These are phyloP conservation scores for Scheffersomyces lignosus DNA, from an alignment of 805 yeast species.

Conservation along the genomic window DNA sequence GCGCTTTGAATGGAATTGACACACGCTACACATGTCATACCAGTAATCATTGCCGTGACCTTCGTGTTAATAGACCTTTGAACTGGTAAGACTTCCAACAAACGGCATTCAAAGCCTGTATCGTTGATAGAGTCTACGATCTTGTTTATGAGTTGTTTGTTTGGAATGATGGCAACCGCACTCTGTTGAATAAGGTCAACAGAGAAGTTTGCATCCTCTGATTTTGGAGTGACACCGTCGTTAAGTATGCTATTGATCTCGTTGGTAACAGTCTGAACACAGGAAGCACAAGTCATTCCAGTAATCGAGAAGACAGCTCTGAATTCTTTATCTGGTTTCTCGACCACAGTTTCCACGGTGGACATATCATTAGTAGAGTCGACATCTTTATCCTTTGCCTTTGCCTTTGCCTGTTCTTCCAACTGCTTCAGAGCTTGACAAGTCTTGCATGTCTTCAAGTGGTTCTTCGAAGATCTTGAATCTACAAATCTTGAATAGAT, in stretches of 20 bases:
- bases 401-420: slow-evolving; percentile 10
- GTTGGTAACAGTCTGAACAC: slow-evolving; percentile 30
- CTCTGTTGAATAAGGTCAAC: slow-evolving; percentile 54
- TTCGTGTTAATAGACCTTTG: slow-evolving; percentile 47
- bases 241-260: slow-evolving; percentile 26
- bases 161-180: slow-evolving; percentile 53
- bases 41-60: slow-evolving; percentile 64
- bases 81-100: slow-evolving; percentile 62
- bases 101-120: slow-evolving; percentile 44
- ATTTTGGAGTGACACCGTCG: slow-evolving; percentile 2
- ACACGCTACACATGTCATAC: slow-evolving; percentile 76
- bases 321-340: slow-evolving; percentile 24
- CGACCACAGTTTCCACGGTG: slow-evolving; percentile 28
- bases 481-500: slow-evolving; percentile 16
- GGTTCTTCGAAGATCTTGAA: slow-evolving; percentile 24
- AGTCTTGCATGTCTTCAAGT: slow-evolving; percentile 40
- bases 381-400: slow-evolving; percentile 11
- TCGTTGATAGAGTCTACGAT: slow-evolving; percentile 28
- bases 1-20: slow-evolving; percentile 54
- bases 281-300: slow-evolving; percentile 44
- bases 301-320: slow-evolving; percentile 55
- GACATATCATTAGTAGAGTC: slow-evolving; percentile 4
- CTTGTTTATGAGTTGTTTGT: slow-evolving; percentile 45
- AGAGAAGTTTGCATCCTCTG: slow-evolving; percentile 36
- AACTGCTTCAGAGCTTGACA: no score